Percentiles rank a stretch among this genome's conserved stretches.
Evolutionary conservation across 139 green algal genomes (phyloP).

Genomic region (Chlamydomonas sp.): DNA sequence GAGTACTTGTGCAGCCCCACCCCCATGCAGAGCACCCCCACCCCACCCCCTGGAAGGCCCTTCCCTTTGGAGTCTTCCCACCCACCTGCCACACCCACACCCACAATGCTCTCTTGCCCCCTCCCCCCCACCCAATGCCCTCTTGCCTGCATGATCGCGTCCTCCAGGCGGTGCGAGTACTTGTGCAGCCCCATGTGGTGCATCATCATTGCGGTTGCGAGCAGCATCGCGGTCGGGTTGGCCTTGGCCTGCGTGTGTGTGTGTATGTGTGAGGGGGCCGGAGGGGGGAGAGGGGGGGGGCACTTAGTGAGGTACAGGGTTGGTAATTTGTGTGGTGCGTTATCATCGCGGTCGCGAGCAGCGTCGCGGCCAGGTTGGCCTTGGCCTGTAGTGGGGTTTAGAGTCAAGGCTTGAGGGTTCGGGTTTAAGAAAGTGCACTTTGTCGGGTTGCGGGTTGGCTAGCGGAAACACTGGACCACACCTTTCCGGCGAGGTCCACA

Average conservation of each 20-base stretch:
- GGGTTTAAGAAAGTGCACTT: not conserved
- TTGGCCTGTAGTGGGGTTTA: not conserved
- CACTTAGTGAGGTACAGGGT: not conserved
- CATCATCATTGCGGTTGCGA: slow-evolving; percentile 88
- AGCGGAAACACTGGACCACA: slow-evolving; percentile 85
- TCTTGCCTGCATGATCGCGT: not conserved
- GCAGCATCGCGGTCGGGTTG: slow-evolving; percentile 89
- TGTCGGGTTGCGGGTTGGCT: slow-evolving; percentile 59
- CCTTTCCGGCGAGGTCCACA: slow-evolving; percentile 12
- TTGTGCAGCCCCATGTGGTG: slow-evolving; percentile 59
- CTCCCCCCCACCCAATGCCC: not conserved
- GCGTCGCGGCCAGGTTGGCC: too few relatives aligned
- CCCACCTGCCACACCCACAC: not conserved
- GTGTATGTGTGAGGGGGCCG: not conserved
- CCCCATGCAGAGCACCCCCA: not conserved
- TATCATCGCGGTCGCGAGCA: too few relatives aligned
- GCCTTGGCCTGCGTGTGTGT: slow-evolving; percentile 23
- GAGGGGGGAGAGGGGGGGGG: not conserved
- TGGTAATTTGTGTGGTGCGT: too few relatives aligned
- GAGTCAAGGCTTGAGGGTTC: not conserved
- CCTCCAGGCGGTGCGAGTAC: slow-evolving; percentile 24
- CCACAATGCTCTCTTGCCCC: not conserved
- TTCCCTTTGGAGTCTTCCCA: not conserved
- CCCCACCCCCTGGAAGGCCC: not conserved
- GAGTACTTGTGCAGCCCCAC: not conserved